Evolutionary conservation across 2,329 filamentous ascomycete genomes (phyloP).

Genomic region (Botrytis paeoniae): DNA sequence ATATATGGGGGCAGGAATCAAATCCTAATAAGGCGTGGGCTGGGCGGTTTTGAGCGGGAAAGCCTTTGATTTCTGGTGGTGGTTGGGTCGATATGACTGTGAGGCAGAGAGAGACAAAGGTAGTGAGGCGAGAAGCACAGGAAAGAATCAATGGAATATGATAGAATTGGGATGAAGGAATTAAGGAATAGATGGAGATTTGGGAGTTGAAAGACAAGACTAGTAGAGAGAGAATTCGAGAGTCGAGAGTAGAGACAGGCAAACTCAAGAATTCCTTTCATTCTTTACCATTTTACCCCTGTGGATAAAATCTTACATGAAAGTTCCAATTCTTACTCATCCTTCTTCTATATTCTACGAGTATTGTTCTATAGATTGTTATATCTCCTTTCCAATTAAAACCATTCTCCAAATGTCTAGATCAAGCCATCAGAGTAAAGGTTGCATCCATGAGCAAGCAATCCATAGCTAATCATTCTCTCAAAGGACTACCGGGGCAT

Average conservation of each 20-base stretch:
- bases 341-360: neutral
- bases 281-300: neutral
- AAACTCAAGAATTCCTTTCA: neutral
- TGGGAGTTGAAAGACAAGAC: neutral
- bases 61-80: neutral
- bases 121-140: neutral
- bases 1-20: neutral
- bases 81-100: neutral
- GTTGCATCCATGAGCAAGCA: neutral
- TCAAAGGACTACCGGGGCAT: neutral
- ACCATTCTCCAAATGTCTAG: neutral
- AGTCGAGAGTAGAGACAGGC: neutral
- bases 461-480: neutral
- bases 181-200: neutral
- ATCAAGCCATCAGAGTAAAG: neutral
- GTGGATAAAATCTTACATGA: neutral
- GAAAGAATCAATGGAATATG: neutral
- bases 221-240: neutral
- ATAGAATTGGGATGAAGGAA: neutral
- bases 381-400: neutral
- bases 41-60: neutral
- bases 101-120: neutral
- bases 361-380: neutral
- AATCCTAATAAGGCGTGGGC: neutral
- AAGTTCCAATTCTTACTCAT: neutral